Base-by-base conservation (phyloP, 2,329 filamentous ascomycete genomes). In the Stagonosporopsis vannaccii region DNA sequence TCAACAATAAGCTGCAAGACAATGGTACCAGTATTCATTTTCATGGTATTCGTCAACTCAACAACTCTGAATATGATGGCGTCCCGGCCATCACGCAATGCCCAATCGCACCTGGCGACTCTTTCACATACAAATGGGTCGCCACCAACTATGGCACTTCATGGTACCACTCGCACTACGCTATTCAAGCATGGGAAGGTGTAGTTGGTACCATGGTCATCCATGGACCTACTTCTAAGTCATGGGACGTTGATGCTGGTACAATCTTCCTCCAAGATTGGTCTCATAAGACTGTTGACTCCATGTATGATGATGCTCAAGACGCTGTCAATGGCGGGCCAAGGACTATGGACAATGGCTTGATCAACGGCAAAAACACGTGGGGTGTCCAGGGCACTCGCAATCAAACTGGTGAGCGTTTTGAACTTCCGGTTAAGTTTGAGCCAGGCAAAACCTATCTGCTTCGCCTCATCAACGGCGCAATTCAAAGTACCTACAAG, bases 31-130 rank as follows among this genome's bases (percentile, higher is more conserved):
- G 72, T 6, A 75, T 83, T n/a, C 81, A 83, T 61, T 83, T 78
- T 74, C 81, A 84, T 53, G 81, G 81, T 0, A 62, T 83, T 23
- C 71, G 78, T n/a, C 78, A 80, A 59, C 48, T 72, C 2, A 53
- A 85, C 19, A 87, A 85, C 0, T 84, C 80, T 11, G 79, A 87
- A 45, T 91, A 92, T 87, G 90, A 94, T 72, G 90, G 90, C 7
- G 80, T 88, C 44, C 92, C 92, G 87, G 90, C 92, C 71, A 90
- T 90, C 0, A 85, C 88, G 0, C 88, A 74, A 43, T 70, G 67
- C 28, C 69, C 68, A 0, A 87, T 92, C 42, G 80, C 85, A 6
- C 42, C 42, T 15, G 42, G 42, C 1, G 28, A 33, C 19, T 20
- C 26, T 12, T 33, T 33, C 35, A 78, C 75, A 2, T 78, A 79